Base-by-base conservation (phyloP, 1,139 yeast genomes). In the Hyphopichia fennica region DNA sequence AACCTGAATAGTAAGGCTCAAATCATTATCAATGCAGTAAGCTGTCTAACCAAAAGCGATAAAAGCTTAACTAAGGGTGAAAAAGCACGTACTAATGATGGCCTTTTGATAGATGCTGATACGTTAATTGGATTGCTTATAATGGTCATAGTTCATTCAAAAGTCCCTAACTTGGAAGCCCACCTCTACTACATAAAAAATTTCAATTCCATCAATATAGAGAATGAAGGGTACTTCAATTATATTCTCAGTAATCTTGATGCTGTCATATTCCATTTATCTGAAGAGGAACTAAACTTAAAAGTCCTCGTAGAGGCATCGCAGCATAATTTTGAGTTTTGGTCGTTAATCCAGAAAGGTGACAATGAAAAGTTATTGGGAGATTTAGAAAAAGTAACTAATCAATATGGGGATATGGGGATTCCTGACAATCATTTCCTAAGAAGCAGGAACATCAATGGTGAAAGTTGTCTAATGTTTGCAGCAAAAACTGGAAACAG, bases 201-300 rank as follows among this genome's bases (percentile, higher is more conserved):
- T 40, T 88, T 86, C 57, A 76, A 83, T 42, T 57, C 68, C 0
- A 43, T 46, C 3, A 65, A 63, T 38, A 46, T 47, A 37, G 27
- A 57, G 1, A 49, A 56, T 20, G 50, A 77, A 63, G 68, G 77
- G 42, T 60, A 75, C 60, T 46, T 72, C 46, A 69, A 59, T 48
- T 73, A 71, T 45, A 72, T 72, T 22, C 52, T 90, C 27, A 84
- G 96, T 41, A 88, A 96, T 10, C 67, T 90, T 37, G 96, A 90
- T 54, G 96, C 93, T 0, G 95, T 89, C 0, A 55, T 89, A 7
- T 79, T 67, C 45, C 95, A 86, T 56, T 69, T 88, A 22, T 62
- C 70, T 1, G 49, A 61, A 10, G 67, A 69, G 35, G 53, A 51
- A 1, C 50, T 55, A 1, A 76, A 77, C 35, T 45, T 68, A n/a